Evolutionary conservation across 164 flowering plant species (phyloP).

Genomic region (Chimonanthus salicifolius): DNA sequence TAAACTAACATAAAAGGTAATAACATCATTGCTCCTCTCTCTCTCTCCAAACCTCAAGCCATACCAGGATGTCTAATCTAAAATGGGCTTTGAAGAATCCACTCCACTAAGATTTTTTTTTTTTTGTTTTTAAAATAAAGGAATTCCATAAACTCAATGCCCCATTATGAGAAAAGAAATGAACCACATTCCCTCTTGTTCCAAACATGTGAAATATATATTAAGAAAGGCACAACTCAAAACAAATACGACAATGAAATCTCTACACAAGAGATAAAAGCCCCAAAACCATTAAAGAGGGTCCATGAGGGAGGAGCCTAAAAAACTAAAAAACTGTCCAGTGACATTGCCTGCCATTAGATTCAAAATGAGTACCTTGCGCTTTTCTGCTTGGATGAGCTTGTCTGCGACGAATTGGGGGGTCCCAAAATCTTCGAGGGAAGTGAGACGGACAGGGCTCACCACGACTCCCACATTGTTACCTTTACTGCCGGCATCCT

Average conservation of each 20-base stretch:
- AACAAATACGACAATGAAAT: too few relatives aligned
- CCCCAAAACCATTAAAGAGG: neutral
- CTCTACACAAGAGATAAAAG: too few relatives aligned
- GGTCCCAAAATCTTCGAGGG: slow-evolving; percentile 67
- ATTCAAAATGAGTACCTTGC: slow-evolving; percentile 47
- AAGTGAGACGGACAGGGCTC: slow-evolving; percentile 61
- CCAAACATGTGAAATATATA: too few relatives aligned
- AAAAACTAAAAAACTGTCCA: neutral
- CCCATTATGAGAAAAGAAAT: too few relatives aligned
- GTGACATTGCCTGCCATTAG: too few relatives aligned
- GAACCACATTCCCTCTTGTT: too few relatives aligned
- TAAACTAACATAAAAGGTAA: neutral
- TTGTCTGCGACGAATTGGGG: slow-evolving; percentile 85
- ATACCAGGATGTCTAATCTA: neutral
- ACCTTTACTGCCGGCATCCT: slow-evolving; percentile 53
- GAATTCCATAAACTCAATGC: too few relatives aligned
- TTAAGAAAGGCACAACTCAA: too few relatives aligned
- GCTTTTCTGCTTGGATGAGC: slow-evolving; percentile 86
- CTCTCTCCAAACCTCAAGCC: neutral
- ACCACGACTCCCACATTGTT: slow-evolving; percentile 90
- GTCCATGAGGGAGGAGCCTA: neutral
- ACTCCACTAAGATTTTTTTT: neutral
- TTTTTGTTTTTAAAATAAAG: too few relatives aligned
- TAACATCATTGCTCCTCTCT: neutral
- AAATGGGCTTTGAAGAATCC: neutral